A percentile compares a stretch with the other conserved stretches of the same genome.
Evolutionary conservation across 1,284 basidiomycete species (phyloP).

Genomic region (Cutaneotrichosporon spelunceum): DNA sequence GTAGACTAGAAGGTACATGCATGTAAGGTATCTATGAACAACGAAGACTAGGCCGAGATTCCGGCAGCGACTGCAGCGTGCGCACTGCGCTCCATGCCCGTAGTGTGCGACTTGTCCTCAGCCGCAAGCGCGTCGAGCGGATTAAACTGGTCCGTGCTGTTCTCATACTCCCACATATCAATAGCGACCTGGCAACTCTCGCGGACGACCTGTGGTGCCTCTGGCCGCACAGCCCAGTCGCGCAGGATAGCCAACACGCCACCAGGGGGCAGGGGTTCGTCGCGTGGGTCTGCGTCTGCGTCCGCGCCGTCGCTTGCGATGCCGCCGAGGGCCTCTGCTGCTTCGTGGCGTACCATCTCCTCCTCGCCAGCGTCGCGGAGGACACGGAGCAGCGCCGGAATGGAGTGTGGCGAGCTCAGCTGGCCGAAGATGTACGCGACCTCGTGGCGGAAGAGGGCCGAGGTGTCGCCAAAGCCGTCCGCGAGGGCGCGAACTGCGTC

Average conservation of each 20-base stretch:
- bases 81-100: slow-evolving; percentile 51
- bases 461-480: slow-evolving; percentile 78
- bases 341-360: slow-evolving; percentile 98
- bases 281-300: slow-evolving; percentile 36
- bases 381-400: slow-evolving; percentile 77
- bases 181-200: slow-evolving; percentile 96
- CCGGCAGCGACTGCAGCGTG: slow-evolving; percentile 40
- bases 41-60: slow-evolving; percentile 17
- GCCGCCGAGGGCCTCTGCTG: slow-evolving; percentile 94
- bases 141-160: slow-evolving; percentile 78
- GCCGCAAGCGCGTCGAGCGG: slow-evolving; percentile 61
- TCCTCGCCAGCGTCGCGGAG: slow-evolving; percentile 71
- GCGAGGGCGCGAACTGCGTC: slow-evolving; percentile 86
- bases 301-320: slow-evolving; percentile 76
- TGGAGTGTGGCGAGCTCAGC: slow-evolving; percentile 80
- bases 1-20: no score
- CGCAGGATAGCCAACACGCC: slow-evolving; percentile 78
- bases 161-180: slow-evolving; percentile 97
- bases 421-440: slow-evolving; percentile 98
- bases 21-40: slow-evolving; percentile 14
- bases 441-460: slow-evolving; percentile 92
- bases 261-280: slow-evolving; percentile 37
- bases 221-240: slow-evolving; percentile 74
- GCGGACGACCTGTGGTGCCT: slow-evolving; percentile 82
- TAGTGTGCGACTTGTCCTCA: slow-evolving; percentile 30